Evolutionary conservation across 2,329 filamentous ascomycete species (phyloP), one percentile per base, ranked within the genome.

Genomic region (Calonectria henricotiae): DNA sequence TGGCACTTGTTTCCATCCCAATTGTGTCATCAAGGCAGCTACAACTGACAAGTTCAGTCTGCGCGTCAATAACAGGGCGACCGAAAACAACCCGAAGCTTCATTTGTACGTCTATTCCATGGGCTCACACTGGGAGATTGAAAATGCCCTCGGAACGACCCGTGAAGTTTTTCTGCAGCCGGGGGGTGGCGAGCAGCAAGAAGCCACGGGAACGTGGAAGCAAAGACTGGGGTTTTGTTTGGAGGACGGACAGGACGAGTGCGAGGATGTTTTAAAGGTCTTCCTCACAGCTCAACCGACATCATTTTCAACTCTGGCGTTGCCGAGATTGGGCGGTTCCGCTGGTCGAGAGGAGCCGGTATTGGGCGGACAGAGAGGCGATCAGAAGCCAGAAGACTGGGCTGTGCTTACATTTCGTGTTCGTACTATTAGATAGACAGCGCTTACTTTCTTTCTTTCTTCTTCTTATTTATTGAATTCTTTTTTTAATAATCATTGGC

Each of bases 211-310:
- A 11, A 20, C 8, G n/a, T 54, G 47, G 47, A 35, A 54, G 47
- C 17, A 35, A 2, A 35, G 5, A 35, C 11, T 54, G 47, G 5
- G 1, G 15, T 27, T 35, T 30, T 7, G 15, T 17, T 35, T 54
- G 27, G 47, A 54, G 27, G 27, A 37, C 3, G 17, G 15, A 32
- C 5, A 43, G 1, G 3, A n/a, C 1, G 12, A 64, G 4, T 74
- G 70, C 1, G 15, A 62, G 1, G 72, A 74, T 23, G 47, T 64
- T 1, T 25, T 74, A 8, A 74, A 74, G 17, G 47, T 74, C 0
- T 12, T 74, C 11, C 44, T 74, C 0, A 74, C 73, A 0, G 67
- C 72, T 5, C 70, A 69, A 1, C 72, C 72, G 2, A 74, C 70
- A 1, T 73, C 67, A 8, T 74, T 74, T 46, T 43, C 62, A 5